A percentile compares a stretch with the other conserved stretches of the same genome.
Evolutionary conservation across 2,329 filamentous ascomycete species (phyloP).

Genomic region (Calycina herbarum): DNA sequence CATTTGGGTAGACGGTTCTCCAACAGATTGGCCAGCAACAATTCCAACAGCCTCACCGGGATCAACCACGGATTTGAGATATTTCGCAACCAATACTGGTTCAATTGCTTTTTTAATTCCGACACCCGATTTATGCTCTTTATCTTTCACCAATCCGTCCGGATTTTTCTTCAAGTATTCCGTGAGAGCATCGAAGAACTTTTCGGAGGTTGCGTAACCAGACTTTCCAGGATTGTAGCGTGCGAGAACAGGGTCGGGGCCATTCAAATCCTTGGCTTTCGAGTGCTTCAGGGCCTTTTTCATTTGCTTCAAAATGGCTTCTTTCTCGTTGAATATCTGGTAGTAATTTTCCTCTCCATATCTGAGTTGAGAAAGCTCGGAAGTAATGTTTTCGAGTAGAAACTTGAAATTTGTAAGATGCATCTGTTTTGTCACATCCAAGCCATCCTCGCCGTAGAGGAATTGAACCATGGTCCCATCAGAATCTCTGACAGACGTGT

Average conservation of each 20-base stretch:
- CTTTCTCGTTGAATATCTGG: slow-evolving; percentile 63
- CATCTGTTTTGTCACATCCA: slow-evolving; percentile 92
- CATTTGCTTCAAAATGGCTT: slow-evolving; percentile 65
- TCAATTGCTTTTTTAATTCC: slow-evolving; percentile 52
- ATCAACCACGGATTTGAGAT: slow-evolving; percentile 87
- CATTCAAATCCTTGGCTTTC: slow-evolving; percentile 54
- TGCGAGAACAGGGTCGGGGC: slow-evolving; percentile 69
- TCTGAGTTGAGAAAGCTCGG: slow-evolving; percentile 74
- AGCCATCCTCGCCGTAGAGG: slow-evolving; percentile 91
- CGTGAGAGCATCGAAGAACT: slow-evolving; percentile 71
- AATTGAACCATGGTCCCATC: slow-evolving; percentile 95
- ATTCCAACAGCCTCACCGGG: slow-evolving; percentile 96
- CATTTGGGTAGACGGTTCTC: slow-evolving; percentile 98
- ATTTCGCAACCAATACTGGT: slow-evolving; percentile 85
- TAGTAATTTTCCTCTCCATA: slow-evolving; percentile 57
- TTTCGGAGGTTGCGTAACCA: slow-evolving; percentile 86
- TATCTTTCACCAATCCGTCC: slow-evolving; percentile 57
- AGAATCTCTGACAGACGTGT: slow-evolving; percentile 89
- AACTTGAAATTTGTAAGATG: slow-evolving; percentile 91
- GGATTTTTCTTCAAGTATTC: slow-evolving; percentile 79
- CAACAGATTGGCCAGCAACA: slow-evolving; percentile 92
- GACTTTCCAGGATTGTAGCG: slow-evolving; percentile 74
- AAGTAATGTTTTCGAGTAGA: slow-evolving; percentile 80
- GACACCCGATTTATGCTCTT: slow-evolving; percentile 39
- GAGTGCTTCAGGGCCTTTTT: slow-evolving; percentile 78